Percentiles rank a stretch among this genome's conserved stretches.
These are phyloP conservation scores for Suillus cothurnatus DNA, from an alignment of 768 basidiomycete genomes.

Conservation along the genomic window DNA sequence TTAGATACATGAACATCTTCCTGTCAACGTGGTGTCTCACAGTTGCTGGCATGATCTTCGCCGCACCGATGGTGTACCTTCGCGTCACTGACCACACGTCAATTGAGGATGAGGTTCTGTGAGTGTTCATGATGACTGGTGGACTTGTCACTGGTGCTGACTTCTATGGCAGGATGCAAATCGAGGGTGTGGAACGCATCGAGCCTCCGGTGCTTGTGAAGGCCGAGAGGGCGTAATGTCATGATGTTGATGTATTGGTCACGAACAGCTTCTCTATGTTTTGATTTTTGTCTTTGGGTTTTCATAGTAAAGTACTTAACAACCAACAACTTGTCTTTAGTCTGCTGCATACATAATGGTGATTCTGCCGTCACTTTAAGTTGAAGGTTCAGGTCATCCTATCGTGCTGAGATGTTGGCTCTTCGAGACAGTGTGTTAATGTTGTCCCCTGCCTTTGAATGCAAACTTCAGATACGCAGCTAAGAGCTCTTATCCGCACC, in stretches of 20 bases:
- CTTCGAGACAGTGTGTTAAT: not conserved
- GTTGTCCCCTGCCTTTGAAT: not conserved
- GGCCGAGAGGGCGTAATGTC: not conserved
- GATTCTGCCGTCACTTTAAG: not conserved
- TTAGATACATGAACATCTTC: slow-evolving; percentile 70
- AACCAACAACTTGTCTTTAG: not conserved
- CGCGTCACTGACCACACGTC: slow-evolving; percentile 65
- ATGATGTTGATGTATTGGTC: not conserved
- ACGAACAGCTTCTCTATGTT: not conserved
- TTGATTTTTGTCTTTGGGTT: not conserved
- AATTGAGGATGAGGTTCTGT: slow-evolving; percentile 54
- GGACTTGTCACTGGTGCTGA: not conserved
- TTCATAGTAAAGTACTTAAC: not conserved
- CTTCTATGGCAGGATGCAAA: slow-evolving; percentile 5
- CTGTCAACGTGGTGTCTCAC: slow-evolving; percentile 72
- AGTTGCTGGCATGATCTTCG: slow-evolving; percentile 63
- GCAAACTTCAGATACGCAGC: not conserved
- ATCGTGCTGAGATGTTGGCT: not conserved
- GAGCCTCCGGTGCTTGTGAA: not conserved
- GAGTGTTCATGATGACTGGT: slow-evolving; percentile 20
- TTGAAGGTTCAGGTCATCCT: not conserved
- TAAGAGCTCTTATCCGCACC: not conserved
- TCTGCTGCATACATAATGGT: not conserved
- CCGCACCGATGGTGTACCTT: slow-evolving; percentile 72
- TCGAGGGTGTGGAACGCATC: slow-evolving; percentile 8